These are phyloP conservation scores for Kodamaea plutei DNA, from an alignment of 1,139 yeast genomes.

Conservation along the genomic window DNA sequence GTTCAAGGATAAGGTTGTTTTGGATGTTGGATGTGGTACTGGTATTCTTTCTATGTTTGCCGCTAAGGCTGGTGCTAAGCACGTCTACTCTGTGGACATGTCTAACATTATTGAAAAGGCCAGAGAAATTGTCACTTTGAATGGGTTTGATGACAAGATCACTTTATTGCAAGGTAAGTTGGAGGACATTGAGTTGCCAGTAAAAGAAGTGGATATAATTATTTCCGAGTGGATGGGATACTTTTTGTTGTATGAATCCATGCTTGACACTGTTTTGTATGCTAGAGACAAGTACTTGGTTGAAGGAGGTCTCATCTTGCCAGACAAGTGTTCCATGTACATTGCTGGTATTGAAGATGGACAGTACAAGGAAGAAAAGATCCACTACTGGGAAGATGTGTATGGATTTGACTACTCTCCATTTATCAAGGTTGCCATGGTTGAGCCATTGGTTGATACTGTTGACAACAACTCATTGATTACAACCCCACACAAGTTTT, in stretches of 20 bases:
- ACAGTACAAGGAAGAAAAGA: slow-evolving; percentile 87
- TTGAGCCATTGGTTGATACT: slow-evolving; percentile 91
- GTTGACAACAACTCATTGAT: slow-evolving; percentile 78
- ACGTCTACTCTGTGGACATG: slow-evolving; percentile 96
- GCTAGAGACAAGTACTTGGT: slow-evolving; percentile 92
- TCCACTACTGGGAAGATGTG: slow-evolving; percentile 94
- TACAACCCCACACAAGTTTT: slow-evolving; percentile 65
- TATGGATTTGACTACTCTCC: slow-evolving; percentile 93
- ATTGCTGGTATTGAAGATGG: slow-evolving; percentile 95
- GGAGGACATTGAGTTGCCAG: slow-evolving; percentile 88
- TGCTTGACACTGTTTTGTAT: slow-evolving; percentile 92
- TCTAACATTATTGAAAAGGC: slow-evolving; percentile 96
- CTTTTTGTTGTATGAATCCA: slow-evolving; percentile 89
- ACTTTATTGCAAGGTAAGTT: slow-evolving; percentile 89
- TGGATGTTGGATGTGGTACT: slow-evolving; percentile 98
- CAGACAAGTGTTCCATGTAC: slow-evolving; percentile 88
- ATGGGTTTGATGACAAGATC: slow-evolving; percentile 84
- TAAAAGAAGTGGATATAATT: slow-evolving; percentile 80
- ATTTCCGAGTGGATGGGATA: slow-evolving; percentile 99
- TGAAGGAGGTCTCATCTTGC: slow-evolving; percentile 87
- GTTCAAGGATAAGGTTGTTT: slow-evolving; percentile 90
- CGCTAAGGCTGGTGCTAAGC: slow-evolving; percentile 96
- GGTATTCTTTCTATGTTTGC: slow-evolving; percentile 98
- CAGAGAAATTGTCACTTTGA: slow-evolving; percentile 71
- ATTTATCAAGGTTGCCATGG: slow-evolving; percentile 69